phyloP scores from a whole-genome alignment of 2,329 filamentous ascomycete species.

The Beauveria pseudobassiana region DNA sequence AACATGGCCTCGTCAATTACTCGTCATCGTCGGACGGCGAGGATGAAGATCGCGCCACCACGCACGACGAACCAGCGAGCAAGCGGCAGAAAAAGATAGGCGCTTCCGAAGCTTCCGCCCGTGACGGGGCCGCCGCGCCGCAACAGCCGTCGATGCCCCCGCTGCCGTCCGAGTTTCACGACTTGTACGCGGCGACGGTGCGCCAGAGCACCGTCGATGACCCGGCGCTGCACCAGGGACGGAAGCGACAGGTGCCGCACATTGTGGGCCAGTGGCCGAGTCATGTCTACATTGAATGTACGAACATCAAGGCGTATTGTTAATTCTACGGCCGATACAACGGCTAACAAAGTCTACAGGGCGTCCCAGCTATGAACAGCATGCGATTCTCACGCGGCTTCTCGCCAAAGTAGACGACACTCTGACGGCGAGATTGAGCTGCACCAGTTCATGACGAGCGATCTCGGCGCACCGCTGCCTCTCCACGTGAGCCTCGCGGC shows the following conservation, averaged over 20 bases:
- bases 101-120: neutral
- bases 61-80: neutral
- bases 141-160: constrained; percentile 44
- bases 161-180: constrained; percentile 73
- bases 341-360: constrained; percentile 31
- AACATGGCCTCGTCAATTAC: constrained; percentile 61
- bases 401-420: constrained; percentile 29
- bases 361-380: constrained; percentile 44
- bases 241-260: constrained; percentile 76
- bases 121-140: neutral
- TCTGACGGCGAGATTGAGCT: constrained; percentile 35
- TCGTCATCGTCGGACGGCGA: constrained; percentile 32
- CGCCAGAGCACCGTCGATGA: constrained; percentile 74
- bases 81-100: neutral
- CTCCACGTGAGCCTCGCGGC: constrained; percentile 85
- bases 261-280: constrained; percentile 86
- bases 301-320: constrained; percentile 21
- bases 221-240: constrained; percentile 75
- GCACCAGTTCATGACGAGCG: constrained; percentile 65
- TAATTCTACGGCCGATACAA: neutral
- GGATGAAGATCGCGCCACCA: neutral
- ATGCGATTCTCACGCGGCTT: constrained; percentile 37
- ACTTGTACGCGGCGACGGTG: constrained; percentile 79
- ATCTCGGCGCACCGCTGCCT: constrained; percentile 69
- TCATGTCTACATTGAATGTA: constrained; percentile 91